Base-by-base conservation (phyloP, 2,329 filamentous ascomycete species). In the Elsinoe necatrix region DNA sequence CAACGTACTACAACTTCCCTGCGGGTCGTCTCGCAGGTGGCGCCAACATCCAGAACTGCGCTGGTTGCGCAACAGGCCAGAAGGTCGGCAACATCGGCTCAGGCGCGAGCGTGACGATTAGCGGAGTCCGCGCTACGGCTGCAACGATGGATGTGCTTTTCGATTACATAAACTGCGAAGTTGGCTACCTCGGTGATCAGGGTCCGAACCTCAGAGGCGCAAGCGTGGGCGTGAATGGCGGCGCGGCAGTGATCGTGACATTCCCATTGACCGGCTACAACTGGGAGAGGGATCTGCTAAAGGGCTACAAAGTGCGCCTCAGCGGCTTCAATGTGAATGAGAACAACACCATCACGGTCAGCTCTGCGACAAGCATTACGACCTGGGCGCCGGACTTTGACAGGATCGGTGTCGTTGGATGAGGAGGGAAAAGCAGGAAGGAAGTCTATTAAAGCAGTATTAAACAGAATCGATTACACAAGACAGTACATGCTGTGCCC, bases 91-190 rank as follows among this genome's bases (percentile, higher is more conserved):
- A 67, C 41, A 65, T 74, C 37, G 59, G 57, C n/a, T 45, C 54
- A 6, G 58, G 57, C 29, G 63, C 66, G 4, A 66, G 63, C 8
- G 61, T 67, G 0, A 67, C 62, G 1, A 65, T 73, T 25, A 56
- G 37, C 18, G 64, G 63, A 6, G 63, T 73, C 23, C 52, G 39
- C 3, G 65, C 61, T 9, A 61, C 62, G 8, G 47, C 64, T n/a
- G 63, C 66, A 0, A 68, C 63, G 16, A 69, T 67, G 42, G 58
- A 71, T 4, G 47, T 72, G 1, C 65, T 66, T 0, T 65, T 74
- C 18, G 72, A 74, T 54, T 73, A 71, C 47, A 59, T 73, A 50
- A 70, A 73, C 50, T 72, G 72, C 60, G 71, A 73, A 2, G 68
- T 73, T 18, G 66, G 65, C 0, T 72, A 70, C 29, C 64, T 68